Percentiles rank a stretch among this genome's conserved stretches.
phyloP scores from a whole-genome alignment of 352 stramenopile species.

The Globisporangium mamillatum region DNA sequence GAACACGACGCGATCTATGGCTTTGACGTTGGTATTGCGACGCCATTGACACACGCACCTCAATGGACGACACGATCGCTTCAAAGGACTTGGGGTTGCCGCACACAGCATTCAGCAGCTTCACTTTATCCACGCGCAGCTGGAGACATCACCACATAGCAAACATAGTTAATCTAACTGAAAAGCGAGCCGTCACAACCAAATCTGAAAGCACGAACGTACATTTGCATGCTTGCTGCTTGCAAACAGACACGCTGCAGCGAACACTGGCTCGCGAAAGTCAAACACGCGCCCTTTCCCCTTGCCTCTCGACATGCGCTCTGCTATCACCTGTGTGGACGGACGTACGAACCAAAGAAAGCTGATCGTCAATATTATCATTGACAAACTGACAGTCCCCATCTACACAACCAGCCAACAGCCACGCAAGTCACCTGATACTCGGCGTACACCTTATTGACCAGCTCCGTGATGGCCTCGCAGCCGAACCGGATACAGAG shows the following conservation, averaged over 20 bases:
- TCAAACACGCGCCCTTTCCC: constrained; percentile 32
- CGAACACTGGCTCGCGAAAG: constrained; percentile 48
- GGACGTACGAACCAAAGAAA: neutral
- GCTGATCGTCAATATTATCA: too few species aligned
- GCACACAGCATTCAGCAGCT: constrained; percentile 55
- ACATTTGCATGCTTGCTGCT: constrained; percentile 65
- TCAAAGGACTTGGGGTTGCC: constrained; percentile 62
- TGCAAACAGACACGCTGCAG: constrained; percentile 62
- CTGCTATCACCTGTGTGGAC: constrained; percentile 22
- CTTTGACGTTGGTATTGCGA: neutral
- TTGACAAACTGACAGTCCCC: neutral
- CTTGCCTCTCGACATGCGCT: constrained; percentile 22
- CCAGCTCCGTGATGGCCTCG: constrained; percentile 57
- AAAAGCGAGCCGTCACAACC: neutral
- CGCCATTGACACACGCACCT: constrained; percentile 25
- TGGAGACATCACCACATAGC: constrained; percentile 12
- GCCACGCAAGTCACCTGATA: constrained; percentile 30
- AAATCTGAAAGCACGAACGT: neutral
- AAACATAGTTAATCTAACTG: neutral
- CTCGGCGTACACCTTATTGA: constrained; percentile 51
- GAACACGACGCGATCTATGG: neutral
- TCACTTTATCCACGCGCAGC: constrained; percentile 58
- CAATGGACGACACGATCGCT: constrained; percentile 64
- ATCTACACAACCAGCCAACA: neutral
- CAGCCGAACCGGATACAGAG: constrained; percentile 78